Percentiles rank a stretch among this genome's conserved stretches.
Evolutionary conservation across 2,329 filamentous ascomycete species (phyloP).

Genomic region (Clarireedia sp.): DNA sequence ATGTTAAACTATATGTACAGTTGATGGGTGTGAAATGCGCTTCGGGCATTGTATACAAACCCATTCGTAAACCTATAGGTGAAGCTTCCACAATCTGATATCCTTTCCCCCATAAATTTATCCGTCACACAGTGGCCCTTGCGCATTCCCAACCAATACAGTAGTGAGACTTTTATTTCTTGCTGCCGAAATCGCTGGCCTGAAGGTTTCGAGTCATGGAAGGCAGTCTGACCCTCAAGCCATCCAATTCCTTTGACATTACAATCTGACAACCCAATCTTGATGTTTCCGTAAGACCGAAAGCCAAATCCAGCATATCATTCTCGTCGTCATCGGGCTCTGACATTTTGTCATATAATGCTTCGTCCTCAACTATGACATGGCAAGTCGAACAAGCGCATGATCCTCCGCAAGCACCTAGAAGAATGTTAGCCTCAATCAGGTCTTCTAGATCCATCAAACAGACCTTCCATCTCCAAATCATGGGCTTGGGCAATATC

Average conservation of each 20-base stretch:
- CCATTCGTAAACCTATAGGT: constrained; percentile 7
- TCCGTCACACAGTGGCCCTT: background rate
- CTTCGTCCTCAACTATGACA: constrained; percentile 58
- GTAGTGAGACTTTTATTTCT: constrained; percentile 13
- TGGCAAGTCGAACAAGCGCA: constrained; percentile 72
- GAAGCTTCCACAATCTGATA: background rate
- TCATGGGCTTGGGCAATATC: constrained; percentile 94
- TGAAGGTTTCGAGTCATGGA: constrained; percentile 95
- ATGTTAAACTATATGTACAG: constrained; percentile 19
- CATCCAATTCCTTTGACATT: constrained; percentile 87
- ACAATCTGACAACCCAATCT: constrained; percentile 47
- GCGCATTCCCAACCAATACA: background rate
- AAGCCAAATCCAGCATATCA: constrained; percentile 67
- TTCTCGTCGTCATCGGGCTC: constrained; percentile 58
- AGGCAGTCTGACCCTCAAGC: constrained; percentile 75
- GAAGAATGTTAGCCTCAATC: constrained; percentile 5
- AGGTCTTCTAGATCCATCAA: background rate
- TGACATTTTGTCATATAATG: constrained; percentile 54
- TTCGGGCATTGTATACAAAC: background rate
- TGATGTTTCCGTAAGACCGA: constrained; percentile 65
- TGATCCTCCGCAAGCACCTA: constrained; percentile 79
- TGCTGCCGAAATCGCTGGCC: constrained; percentile 74
- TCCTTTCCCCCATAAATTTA: background rate
- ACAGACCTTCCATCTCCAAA: constrained; percentile 84
- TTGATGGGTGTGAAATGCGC: constrained; percentile 17